These are phyloP conservation scores for Tulasnella sp. DNA, from an alignment of 768 basidiomycete species.

Conservation along the genomic window DNA sequence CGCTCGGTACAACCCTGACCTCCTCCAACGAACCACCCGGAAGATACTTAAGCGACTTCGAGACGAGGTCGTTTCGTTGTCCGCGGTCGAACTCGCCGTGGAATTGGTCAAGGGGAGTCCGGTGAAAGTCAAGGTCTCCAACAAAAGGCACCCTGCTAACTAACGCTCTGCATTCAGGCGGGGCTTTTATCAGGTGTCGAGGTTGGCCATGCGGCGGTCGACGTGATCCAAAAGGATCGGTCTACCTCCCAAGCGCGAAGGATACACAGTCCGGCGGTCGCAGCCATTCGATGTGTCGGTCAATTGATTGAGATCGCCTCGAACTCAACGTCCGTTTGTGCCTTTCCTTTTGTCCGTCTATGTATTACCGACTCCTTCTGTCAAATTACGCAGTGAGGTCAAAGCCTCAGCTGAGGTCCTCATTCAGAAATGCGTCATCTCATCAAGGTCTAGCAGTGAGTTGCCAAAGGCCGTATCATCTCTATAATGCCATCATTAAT, in stretches of 20 bases:
- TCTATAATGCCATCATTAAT: neutral
- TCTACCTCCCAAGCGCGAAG: neutral
- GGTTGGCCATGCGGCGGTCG: neutral
- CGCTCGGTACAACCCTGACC: conserved; percentile 33
- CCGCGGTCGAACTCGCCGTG: neutral
- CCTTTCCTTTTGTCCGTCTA: neutral
- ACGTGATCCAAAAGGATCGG: neutral
- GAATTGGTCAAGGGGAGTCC: conserved; percentile 11
- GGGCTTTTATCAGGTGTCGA: neutral
- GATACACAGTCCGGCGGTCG: neutral
- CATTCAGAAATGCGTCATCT: neutral
- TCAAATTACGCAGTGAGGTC: neutral
- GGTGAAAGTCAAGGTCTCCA: no score
- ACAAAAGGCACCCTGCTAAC: neutral
- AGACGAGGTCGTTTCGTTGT: neutral
- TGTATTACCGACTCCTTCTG: no score
- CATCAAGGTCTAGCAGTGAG: neutral
- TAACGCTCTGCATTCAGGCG: neutral
- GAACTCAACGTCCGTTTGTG: neutral
- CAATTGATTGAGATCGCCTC: neutral
- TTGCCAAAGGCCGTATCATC: neutral
- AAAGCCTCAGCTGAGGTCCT: neutral
- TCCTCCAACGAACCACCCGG: conserved; percentile 33
- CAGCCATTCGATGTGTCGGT: neutral
- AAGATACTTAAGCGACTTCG: conserved; percentile 29